Conservation (phyloP, 306 rosid genomes). For the Fragaria nilgerrensis region DNA sequence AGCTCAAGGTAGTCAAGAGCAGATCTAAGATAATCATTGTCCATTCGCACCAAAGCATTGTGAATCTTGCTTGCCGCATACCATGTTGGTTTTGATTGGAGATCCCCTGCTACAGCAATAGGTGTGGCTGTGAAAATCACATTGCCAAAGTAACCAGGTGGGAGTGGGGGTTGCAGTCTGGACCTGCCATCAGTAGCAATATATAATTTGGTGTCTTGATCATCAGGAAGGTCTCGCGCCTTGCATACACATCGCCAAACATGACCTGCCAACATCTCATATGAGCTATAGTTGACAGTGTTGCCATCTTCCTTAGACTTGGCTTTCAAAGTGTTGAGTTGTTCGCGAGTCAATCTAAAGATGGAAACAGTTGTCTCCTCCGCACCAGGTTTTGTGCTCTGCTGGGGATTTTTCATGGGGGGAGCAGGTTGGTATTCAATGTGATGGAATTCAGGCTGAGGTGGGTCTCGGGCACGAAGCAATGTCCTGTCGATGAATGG, state of each 20-base stretch:
- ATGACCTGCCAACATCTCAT: conserved; percentile 83
- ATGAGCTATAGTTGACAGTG: conserved; percentile 62
- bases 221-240: conserved; percentile 65
- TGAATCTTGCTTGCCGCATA: conserved; percentile 76
- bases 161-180: conserved; percentile 76
- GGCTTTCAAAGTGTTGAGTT: conserved; percentile 54
- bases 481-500: conserved; percentile 77
- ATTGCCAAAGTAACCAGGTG: conserved; percentile 82
- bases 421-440: conserved; percentile 83
- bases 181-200: conserved; percentile 88
- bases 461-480: conserved; percentile 70
- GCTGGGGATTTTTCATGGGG: conserved; percentile 45
- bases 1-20: conserved; percentile 82
- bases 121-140: conserved; percentile 88
- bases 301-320: conserved; percentile 69
- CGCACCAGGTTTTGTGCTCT: conserved; percentile 34
- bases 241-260: conserved; percentile 68
- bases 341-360: conserved; percentile 60
- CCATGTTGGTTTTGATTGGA: conserved; percentile 73
- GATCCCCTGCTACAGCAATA: conserved; percentile 58
- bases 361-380: conserved; percentile 48
- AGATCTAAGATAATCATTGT: conserved; percentile 66
- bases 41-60: conserved; percentile 58
- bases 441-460: conserved; percentile 67
- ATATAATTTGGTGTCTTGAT: conserved; percentile 72